Evolutionary conservation across 2,329 filamentous ascomycete species (phyloP), one percentile per base, ranked within the genome.

Genomic region (Nothopassalora personata): DNA sequence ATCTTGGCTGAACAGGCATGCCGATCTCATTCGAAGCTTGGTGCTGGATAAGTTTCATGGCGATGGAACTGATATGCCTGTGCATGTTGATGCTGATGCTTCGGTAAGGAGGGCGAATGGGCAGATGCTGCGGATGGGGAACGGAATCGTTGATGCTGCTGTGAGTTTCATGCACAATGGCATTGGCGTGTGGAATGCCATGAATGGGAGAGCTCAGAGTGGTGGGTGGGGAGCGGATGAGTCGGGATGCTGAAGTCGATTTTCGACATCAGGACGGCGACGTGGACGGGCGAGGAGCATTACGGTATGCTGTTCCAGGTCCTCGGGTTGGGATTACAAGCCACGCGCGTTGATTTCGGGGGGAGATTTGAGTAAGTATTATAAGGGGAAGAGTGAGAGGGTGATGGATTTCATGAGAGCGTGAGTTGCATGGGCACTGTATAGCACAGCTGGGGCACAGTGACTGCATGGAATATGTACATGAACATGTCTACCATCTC

Each of bases 1-100:
- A 45, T 80, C 84, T 61, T 88, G 85, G 82, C 84, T 85, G 64
- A 80, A 82, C 58, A 73, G 82, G 57, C 90, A 88, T 85, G 79
- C 77, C 8, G 76, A 80, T 5, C 80, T 84, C 2, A 83, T 91
- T 54, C 76, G 78, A 60, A 78, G 79, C 48, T 82, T 86, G 9
- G 83, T 86, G 1, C 69, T 87, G 57, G 80, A 82, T 54, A 79
- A 83, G 59, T 79, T 80, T 39, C 79, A 85, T 67, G 79, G 79
- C 3, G 75, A 69, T 46, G 66, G 62, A 13, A 63, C 64, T 19
- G 39, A 64, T 30, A 15, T 68, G 53, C 64, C 66, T 23, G 18
- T 56, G 13, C 57, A 77, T 23, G 75, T 88, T 15, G 81, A 81
- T 36, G 62, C 59, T 2, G 47, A 61, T 31, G 28, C 53, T 39